phyloP scores from a whole-genome alignment of 331 rosid genomes.

The Malus hybrid region DNA sequence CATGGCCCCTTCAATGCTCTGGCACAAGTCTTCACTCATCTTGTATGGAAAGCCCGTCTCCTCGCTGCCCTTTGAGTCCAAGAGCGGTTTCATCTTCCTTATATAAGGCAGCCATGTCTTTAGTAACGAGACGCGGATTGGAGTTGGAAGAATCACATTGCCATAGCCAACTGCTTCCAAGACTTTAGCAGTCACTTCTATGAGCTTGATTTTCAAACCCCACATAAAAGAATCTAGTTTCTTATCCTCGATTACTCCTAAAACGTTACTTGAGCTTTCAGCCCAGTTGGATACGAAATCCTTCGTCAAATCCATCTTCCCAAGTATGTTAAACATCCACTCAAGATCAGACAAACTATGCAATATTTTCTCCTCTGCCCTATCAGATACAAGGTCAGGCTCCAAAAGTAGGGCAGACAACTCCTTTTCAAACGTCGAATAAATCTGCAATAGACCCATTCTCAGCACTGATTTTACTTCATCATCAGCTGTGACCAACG shows the following conservation, averaged over 20 bases:
- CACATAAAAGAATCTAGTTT: conserved; percentile 65
- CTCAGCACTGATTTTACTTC: conserved; percentile 60
- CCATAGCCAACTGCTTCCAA: conserved; percentile 95
- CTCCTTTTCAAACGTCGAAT: conserved; percentile 49
- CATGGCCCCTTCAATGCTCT: conserved; percentile 75
- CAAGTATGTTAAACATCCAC: conserved; percentile 80
- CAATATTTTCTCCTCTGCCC: conserved; percentile 40
- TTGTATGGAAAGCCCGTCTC: conserved; percentile 48
- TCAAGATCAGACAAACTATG: conserved; percentile 69
- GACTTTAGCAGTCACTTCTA: conserved; percentile 75
- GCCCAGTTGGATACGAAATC: conserved; percentile 73
- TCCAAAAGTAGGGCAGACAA: conserved; percentile 47
- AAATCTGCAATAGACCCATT: conserved; percentile 50
- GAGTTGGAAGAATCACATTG: conserved; percentile 67
- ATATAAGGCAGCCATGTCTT: conserved; percentile 81
- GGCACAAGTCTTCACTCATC: conserved; percentile 73
- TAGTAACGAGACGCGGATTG: conserved; percentile 49
- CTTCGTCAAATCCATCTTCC: conserved; percentile 82
- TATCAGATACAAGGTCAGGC: conserved; percentile 28
- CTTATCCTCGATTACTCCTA: conserved; percentile 50
- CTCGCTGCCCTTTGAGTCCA: conserved; percentile 49
- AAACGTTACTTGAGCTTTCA: conserved; percentile 43
- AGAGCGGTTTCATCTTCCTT: conserved; percentile 71
- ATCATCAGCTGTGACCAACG: conserved; percentile 47
- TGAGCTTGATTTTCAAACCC: conserved; percentile 72